phyloP scores from a whole-genome alignment of 78 protist species.

The Isochrysis galbana region DNA sequence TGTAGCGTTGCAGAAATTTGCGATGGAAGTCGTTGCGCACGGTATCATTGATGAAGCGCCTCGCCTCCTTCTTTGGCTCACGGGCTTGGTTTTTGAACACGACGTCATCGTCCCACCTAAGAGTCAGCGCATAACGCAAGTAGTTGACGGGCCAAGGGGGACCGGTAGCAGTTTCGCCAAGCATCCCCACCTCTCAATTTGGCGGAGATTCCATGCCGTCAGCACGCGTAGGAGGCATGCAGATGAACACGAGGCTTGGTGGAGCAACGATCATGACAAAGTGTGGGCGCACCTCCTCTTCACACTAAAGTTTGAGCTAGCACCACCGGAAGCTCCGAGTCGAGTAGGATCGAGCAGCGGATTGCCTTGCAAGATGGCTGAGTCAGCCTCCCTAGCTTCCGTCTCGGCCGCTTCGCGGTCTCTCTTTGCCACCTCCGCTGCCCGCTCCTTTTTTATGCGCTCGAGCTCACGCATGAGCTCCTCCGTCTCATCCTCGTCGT shows the following conservation, averaged over 20 bases:
- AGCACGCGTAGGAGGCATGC: too few relatives aligned
- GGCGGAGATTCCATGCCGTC: not conserved
- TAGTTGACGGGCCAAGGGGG: not conserved
- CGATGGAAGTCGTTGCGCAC: slow-evolving; percentile 86
- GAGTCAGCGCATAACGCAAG: too few relatives aligned
- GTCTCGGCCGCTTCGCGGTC: slow-evolving; percentile 32
- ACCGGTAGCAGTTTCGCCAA: not conserved
- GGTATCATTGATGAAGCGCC: slow-evolving; percentile 88
- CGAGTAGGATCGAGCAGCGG: slow-evolving; percentile 55
- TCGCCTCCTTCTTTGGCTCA: slow-evolving; percentile 3
- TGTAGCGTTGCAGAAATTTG: slow-evolving; percentile 74
- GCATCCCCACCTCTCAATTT: not conserved
- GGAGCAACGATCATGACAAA: too few relatives aligned
- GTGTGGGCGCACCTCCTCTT: slow-evolving; percentile 36
- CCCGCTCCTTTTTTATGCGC: slow-evolving; percentile 69
- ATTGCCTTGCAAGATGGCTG: slow-evolving; percentile 53
- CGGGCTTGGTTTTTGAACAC: slow-evolving; percentile 79
- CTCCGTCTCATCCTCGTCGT: slow-evolving; percentile 66
- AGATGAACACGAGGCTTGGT: too few relatives aligned
- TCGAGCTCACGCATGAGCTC: slow-evolving; percentile 67
- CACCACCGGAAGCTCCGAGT: too few relatives aligned
- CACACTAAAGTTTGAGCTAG: slow-evolving; percentile 49
- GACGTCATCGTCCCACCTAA: slow-evolving; percentile 81
- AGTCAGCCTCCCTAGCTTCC: slow-evolving; percentile 22
- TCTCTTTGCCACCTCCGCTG: slow-evolving; percentile 48